These are phyloP conservation scores for Camelina hispida DNA, from an alignment of 345 rosid species.

Conservation along the genomic window DNA sequence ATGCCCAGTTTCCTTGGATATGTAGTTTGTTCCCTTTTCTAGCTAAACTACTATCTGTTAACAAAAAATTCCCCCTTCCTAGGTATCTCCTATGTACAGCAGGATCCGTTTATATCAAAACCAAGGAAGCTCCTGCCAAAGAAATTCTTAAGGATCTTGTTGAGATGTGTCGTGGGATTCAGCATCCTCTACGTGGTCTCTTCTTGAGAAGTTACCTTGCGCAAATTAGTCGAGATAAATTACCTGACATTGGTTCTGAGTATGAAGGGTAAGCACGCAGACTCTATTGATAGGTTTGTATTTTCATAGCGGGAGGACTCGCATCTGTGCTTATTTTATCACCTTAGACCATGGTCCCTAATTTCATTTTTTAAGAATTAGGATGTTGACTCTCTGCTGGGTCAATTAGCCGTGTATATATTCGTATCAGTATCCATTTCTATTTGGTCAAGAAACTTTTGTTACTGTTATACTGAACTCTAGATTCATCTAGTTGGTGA, in stretches of 20 bases:
- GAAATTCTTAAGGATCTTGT: constrained; percentile 98
- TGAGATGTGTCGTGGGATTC: constrained; percentile 99
- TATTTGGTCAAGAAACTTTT: constrained; percentile 5
- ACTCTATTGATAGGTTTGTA: constrained; percentile 1
- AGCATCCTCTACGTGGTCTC: constrained; percentile 97
- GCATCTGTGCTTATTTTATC: constrained; percentile 7
- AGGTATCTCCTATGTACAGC: constrained; percentile 98
- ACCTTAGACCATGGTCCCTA: constrained; percentile 4
- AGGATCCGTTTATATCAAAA: constrained; percentile 93
- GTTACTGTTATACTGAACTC: constrained; percentile 17
- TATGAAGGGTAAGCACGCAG: constrained; percentile 87
- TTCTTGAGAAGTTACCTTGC: constrained; percentile 98
- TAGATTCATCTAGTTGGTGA: constrained; percentile 31
- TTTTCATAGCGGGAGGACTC: constrained; percentile 13
- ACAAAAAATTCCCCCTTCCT: constrained; percentile 27
- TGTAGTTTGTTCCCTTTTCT: background rate
- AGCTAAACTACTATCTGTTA: background rate
- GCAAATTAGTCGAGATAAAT: constrained; percentile 93
- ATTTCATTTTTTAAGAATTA: constrained; percentile 12
- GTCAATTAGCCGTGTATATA: background rate
- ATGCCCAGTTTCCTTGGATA: too few species aligned
- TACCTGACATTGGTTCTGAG: constrained; percentile 94
- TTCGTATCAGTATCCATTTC: background rate
- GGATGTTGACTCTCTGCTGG: constrained; percentile 4
- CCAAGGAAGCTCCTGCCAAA: constrained; percentile 98